Evolutionary conservation across 2,329 filamentous ascomycete species (phyloP), one percentile per base, ranked within the genome.

Genomic region (Aspergillus sojae): DNA sequence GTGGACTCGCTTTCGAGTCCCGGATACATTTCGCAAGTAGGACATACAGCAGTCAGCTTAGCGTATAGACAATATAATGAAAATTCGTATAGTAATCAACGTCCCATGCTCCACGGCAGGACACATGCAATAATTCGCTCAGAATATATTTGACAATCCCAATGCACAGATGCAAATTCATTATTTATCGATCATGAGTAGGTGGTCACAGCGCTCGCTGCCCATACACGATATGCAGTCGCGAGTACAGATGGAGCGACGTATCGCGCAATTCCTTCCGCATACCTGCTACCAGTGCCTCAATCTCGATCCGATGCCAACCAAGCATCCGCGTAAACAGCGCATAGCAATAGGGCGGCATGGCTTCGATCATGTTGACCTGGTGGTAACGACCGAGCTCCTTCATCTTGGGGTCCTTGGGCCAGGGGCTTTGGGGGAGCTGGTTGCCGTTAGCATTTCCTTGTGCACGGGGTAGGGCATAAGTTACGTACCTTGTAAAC

Each of bases 401-500:
- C 69, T 86, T 88, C 57, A 83, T 78, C 30, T 81, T 80, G 6
- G 78, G 77, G 46, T 85, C 81, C 52, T 80, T 82, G 0, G 84
- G 81, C 85, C 85, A 88, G 12, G 77, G 71, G 67, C 83, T 84
- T 39, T 78, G 78, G 0, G 85, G 85, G 75, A 84, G 82, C 70
- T 77, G 50, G 26, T 57, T 14, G 54, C 28, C 19, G 28, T 70
- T 28, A 68, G 60, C 6, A 58, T 23, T 39, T 7, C 9, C 12
- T 30, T 30, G 16, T 14, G 16, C 10, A 6, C 6, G 16, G 7
- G 9, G 2, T 14, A 36, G 3, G 28, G 16, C 9, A 32, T 12
- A 6, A 5, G 5, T n/a, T 12, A 63, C 60, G 23, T 59, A 77
- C 75, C 70, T 81, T 83, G 67, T 79, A 83, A 0, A 82, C 64